A percentile compares a stretch with the other conserved stretches of the same genome.
phyloP scores from a whole-genome alignment of 352 stramenopile species.

The Globisporangium echinulatum region DNA sequence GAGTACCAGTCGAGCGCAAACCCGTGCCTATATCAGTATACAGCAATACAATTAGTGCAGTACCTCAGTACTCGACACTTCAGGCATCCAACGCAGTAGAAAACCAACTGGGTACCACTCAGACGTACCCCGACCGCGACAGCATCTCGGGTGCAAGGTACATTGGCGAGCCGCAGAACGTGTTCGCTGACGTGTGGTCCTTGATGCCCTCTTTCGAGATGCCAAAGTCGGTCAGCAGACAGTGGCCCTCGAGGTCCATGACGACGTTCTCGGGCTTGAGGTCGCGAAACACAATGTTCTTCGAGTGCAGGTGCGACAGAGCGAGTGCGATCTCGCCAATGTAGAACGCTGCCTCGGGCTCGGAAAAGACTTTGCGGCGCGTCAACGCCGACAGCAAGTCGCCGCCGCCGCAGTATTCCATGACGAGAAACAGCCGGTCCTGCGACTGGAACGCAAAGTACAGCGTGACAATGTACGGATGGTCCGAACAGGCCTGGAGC shows the following conservation, averaged over 20 bases:
- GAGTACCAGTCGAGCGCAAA: constrained; percentile 86
- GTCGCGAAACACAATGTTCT: constrained; percentile 86
- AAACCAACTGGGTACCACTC: background rate
- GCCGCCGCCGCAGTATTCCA: constrained; percentile 82
- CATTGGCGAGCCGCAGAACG: constrained; percentile 84
- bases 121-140: constrained; percentile 48
- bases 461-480: constrained; percentile 82
- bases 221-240: constrained; percentile 77
- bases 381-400: constrained; percentile 74
- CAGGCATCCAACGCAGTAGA: too few relatives aligned
- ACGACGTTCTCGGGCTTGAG: constrained; percentile 85
- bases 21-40: constrained; percentile 29
- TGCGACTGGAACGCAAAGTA: constrained; percentile 85
- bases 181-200: constrained; percentile 81
- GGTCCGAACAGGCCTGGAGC: constrained; percentile 76
- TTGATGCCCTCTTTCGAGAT: constrained; percentile 87
- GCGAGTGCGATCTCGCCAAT: constrained; percentile 79
- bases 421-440: constrained; percentile 78
- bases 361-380: constrained; percentile 73
- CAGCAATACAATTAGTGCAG: background rate
- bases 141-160: constrained; percentile 84
- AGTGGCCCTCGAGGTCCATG: constrained; percentile 81
- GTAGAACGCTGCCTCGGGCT: constrained; percentile 78
- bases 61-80: too few relatives aligned
- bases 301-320: constrained; percentile 78